Percentiles rank a stretch among this genome's conserved stretches.
phyloP scores from a whole-genome alignment of 495 filamentous ascomycete genomes.

The Penicillium cataractarum region DNA sequence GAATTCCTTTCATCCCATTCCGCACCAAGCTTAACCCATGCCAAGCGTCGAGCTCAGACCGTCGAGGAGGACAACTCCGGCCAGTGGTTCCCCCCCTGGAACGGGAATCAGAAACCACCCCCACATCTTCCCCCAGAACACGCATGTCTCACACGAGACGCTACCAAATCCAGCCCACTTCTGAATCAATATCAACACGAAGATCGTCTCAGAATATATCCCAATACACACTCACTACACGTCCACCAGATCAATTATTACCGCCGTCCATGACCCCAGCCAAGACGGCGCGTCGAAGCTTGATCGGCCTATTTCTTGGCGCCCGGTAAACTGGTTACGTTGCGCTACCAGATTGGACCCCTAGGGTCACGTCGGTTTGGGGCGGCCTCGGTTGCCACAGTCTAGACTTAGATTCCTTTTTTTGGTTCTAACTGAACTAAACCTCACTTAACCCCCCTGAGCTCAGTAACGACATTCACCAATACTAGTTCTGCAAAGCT shows the following conservation, averaged over 20 bases:
- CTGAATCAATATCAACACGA: neutral
- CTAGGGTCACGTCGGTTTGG: constrained; percentile 7
- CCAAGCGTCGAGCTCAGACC: constrained; percentile 22
- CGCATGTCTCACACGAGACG: constrained; percentile 9
- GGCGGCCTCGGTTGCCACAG: neutral
- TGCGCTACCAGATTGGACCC: constrained; percentile 6
- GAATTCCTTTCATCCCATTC: neutral
- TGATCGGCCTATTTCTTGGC: constrained; percentile 15
- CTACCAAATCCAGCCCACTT: neutral
- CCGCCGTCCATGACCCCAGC: constrained; percentile 7
- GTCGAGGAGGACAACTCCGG: constrained; percentile 16
- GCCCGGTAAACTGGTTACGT: constrained; percentile 9
- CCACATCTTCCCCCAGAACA: neutral
- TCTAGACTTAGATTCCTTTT: neutral
- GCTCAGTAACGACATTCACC: neutral
- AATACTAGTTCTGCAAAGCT: no score
- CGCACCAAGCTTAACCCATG: constrained; percentile 5
- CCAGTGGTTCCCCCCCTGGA: neutral
- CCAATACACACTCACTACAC: no score
- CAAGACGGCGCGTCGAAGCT: constrained; percentile 12
- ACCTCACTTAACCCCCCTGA: no score
- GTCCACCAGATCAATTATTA: no score
- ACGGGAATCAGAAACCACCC: neutral
- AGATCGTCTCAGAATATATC: neutral
- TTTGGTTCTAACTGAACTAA: no score